phyloP scores from a whole-genome alignment of 1,284 basidiomycete genomes.

The Fistulinella cinereoalba region DNA sequence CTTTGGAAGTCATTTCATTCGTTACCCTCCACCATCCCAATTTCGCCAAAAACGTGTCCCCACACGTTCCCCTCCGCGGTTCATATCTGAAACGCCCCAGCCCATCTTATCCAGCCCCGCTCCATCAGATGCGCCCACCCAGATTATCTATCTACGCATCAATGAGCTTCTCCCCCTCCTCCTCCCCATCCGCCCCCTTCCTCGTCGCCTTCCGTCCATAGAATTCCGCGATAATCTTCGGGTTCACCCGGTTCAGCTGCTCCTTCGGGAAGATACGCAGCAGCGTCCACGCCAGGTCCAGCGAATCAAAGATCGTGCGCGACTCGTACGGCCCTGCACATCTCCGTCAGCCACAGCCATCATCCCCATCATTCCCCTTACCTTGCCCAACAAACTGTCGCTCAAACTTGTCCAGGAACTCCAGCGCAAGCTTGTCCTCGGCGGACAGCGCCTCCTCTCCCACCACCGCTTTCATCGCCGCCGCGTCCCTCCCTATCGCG shows the following conservation, averaged over 20 bases:
- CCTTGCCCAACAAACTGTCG: conserved; percentile 94
- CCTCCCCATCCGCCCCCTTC: conserved; percentile 41
- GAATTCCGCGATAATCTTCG: conserved; percentile 86
- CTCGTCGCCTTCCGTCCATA: conserved; percentile 75
- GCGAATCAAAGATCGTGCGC: conserved; percentile 94
- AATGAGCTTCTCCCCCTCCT: conserved; percentile 58
- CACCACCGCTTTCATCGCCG: conserved; percentile 99
- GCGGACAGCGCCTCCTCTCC: conserved; percentile 95
- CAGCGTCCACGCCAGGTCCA: conserved; percentile 96
- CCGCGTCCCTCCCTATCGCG: conserved; percentile 96
- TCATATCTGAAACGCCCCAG: background rate
- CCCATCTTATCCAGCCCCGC: conserved; percentile 18
- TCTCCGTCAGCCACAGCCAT: conserved; percentile 6
- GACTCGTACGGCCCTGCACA: conserved; percentile 86
- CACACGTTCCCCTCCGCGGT: background rate
- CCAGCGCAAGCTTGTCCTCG: conserved; percentile 91
- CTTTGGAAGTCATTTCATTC: conserved; percentile 23
- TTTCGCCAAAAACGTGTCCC: conserved; percentile 18
- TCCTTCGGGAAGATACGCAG: conserved; percentile 99
- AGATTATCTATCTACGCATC: conserved; percentile 39
- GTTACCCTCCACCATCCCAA: conserved; percentile 7
- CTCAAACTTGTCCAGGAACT: conserved; percentile 95
- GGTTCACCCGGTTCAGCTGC: conserved; percentile 93
- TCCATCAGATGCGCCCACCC: background rate
- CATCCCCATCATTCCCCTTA: conserved; percentile 32